Evolutionary conservation across 257 asterid species (phyloP).

Genomic region (Nemophila menziesii): DNA sequence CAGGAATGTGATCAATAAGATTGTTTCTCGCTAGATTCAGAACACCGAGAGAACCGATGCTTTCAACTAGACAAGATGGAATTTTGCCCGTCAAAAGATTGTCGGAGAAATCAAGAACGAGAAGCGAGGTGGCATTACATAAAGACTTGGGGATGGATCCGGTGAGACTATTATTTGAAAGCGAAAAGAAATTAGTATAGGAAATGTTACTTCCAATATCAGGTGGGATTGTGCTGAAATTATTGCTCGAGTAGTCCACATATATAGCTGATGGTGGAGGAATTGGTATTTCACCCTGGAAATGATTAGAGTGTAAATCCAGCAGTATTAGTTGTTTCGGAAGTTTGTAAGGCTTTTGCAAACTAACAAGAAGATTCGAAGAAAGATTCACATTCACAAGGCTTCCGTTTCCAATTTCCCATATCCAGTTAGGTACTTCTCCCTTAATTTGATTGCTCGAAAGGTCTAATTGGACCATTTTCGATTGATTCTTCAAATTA

Average conservation of each 20-base stretch:
- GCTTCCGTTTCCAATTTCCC: constrained; percentile 21
- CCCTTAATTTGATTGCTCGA: constrained; percentile 31
- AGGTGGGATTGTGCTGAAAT: constrained; percentile 12
- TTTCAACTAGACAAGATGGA: constrained; percentile 31
- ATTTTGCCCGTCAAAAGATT: constrained; percentile 29
- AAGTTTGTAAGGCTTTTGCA: constrained; percentile 37
- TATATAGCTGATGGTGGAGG: constrained; percentile 17
- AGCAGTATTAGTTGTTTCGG: constrained; percentile 21
- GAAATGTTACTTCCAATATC: constrained; percentile 13
- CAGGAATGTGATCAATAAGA: constrained; percentile 24
- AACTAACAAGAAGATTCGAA: constrained; percentile 16
- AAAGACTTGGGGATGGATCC: constrained; percentile 43
- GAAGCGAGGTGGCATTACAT: constrained; percentile 30
- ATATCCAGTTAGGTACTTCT: constrained; percentile 49
- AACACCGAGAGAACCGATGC: constrained; percentile 6
- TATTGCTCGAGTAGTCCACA: constrained; percentile 23
- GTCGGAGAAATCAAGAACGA: constrained; percentile 41
- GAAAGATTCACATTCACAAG: constrained; percentile 35
- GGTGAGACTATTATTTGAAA: constrained; percentile 27
- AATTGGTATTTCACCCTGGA: constrained; percentile 26
- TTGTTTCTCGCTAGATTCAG: constrained; percentile 12
- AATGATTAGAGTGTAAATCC: constrained; percentile 40
- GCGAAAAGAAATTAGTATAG: constrained; percentile 22
- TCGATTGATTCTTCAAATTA: constrained; percentile 14
- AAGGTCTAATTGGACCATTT: constrained; percentile 27